Percentiles rank a stretch among this genome's conserved stretches.
phyloP scores from a whole-genome alignment of 2,329 filamentous ascomycete species.

The Capronia coronata region DNA sequence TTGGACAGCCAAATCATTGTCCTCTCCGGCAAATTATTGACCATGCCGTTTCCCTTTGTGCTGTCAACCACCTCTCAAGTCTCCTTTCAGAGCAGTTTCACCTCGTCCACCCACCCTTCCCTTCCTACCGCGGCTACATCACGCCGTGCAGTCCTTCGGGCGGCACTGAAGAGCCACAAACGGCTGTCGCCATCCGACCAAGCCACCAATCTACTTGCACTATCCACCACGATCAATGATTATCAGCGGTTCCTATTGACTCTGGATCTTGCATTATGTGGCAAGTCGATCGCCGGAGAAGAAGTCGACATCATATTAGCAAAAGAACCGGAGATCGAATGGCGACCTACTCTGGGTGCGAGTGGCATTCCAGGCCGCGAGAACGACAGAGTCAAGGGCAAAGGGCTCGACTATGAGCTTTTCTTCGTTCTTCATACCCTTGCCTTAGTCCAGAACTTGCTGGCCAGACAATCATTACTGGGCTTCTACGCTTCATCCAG shows the following conservation, averaged over 20 bases:
- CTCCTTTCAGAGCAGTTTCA: slow-evolving; percentile 70
- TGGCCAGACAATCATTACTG: slow-evolving; percentile 66
- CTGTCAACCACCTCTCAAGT: slow-evolving; percentile 86
- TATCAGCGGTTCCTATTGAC: slow-evolving; percentile 82
- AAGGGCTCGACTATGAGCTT: slow-evolving; percentile 74
- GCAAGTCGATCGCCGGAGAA: slow-evolving; percentile 51
- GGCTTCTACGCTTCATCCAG: slow-evolving; percentile 63
- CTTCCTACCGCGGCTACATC: slow-evolving; percentile 76
- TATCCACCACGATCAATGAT: slow-evolving; percentile 62
- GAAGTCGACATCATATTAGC: slow-evolving; percentile 62
- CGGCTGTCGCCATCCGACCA: slow-evolving; percentile 68
- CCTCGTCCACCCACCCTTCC: slow-evolving; percentile 78
- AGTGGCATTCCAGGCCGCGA: slow-evolving; percentile 54
- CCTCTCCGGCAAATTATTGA: too few relatives aligned
- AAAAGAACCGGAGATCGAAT: slow-evolving; percentile 63
- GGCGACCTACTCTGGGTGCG: slow-evolving; percentile 74
- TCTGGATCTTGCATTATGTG: slow-evolving; percentile 64
- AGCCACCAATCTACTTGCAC: slow-evolving; percentile 60
- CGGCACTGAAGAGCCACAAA: slow-evolving; percentile 83
- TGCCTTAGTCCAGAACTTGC: slow-evolving; percentile 64
- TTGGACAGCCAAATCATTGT: too few relatives aligned
- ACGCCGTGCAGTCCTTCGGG: slow-evolving; percentile 72
- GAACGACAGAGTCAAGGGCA: slow-evolving; percentile 59
- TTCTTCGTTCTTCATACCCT: slow-evolving; percentile 71
- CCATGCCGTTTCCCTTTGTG: slow-evolving; percentile 82